These are phyloP conservation scores for Kazachstania taianensis DNA, from an alignment of 805 yeast genomes.

Conservation along the genomic window DNA sequence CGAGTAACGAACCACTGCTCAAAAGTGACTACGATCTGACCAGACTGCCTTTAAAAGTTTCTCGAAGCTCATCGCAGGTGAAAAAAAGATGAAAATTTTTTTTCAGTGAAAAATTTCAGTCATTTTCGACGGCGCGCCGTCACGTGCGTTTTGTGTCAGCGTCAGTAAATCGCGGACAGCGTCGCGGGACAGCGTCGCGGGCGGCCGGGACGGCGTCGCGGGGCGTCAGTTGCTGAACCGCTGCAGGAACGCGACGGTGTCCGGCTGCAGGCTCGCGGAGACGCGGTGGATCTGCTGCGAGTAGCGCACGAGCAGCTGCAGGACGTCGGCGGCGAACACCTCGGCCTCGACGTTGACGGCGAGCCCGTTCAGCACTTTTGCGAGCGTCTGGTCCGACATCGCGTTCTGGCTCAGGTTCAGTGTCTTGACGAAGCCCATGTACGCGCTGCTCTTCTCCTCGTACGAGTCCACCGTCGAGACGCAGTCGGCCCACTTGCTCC, in stretches of 20 bases:
- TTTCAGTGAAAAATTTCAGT: background rate
- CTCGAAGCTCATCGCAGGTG: too few species aligned
- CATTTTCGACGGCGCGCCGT: background rate
- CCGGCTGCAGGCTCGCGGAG: constrained; percentile 10
- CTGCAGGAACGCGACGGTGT: constrained; percentile 20
- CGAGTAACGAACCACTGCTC: too few species aligned
- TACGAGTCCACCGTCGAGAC: constrained; percentile 63
- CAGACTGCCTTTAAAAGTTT: too few species aligned
- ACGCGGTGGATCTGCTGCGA: constrained; percentile 15
- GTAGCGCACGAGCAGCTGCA: constrained; percentile 19
- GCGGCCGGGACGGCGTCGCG: background rate
- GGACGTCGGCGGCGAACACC: constrained; percentile 23
- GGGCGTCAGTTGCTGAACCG: constrained; percentile 12
- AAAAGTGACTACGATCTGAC: too few species aligned
- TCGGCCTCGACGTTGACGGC: constrained; percentile 22
- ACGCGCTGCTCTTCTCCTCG: constrained; percentile 81
- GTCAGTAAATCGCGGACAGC: too few species aligned
- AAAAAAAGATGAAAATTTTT: background rate
- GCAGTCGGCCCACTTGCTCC: constrained; percentile 59
- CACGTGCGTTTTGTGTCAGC: too few species aligned
- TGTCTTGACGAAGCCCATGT: constrained; percentile 70
- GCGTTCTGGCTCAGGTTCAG: constrained; percentile 30
- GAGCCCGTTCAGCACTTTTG: constrained; percentile 22
- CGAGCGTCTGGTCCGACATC: constrained; percentile 16
- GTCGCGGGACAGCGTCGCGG: background rate